Conservation (phyloP, 2,329 filamentous ascomycete genomes). For the Epichloe sibirici region DNA sequence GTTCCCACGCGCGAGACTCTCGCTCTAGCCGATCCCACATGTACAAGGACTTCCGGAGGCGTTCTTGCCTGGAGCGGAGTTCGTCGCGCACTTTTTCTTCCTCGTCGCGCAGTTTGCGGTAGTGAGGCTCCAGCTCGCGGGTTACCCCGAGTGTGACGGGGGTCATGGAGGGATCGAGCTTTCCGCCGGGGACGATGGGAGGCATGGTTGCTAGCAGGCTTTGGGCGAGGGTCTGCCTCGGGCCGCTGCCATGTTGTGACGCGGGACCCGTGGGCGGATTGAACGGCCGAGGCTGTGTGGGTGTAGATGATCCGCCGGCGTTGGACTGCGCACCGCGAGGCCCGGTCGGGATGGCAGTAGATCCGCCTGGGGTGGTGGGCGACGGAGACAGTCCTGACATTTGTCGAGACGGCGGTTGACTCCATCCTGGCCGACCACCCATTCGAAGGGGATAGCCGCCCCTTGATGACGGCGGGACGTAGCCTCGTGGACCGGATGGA, state of each 20-base stretch:
- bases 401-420: conserved; percentile 20
- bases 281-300: conserved; percentile 34
- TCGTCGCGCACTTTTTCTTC: conserved; percentile 46
- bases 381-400: conserved; percentile 22
- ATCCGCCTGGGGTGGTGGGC: conserved; percentile 28
- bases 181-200: conserved; percentile 40
- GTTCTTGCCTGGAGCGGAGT: conserved; percentile 39
- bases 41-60: conserved; percentile 38
- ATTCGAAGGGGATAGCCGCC: conserved; percentile 33
- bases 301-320: conserved; percentile 25
- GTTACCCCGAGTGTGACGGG: conserved; percentile 35
- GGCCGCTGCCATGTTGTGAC: conserved; percentile 22
- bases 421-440: conserved; percentile 35
- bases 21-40: conserved; percentile 42
- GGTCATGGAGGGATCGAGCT: conserved; percentile 34
- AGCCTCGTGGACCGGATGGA: conserved; percentile 43
- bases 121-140: conserved; percentile 42
- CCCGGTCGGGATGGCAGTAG: conserved; percentile 34
- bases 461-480: conserved; percentile 29
- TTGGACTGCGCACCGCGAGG: conserved; percentile 25
- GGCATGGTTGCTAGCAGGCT: conserved; percentile 39
- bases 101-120: conserved; percentile 41
- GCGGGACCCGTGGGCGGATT: conserved; percentile 47
- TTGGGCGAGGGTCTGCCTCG: conserved; percentile 37
- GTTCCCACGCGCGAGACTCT: conserved; percentile 40